Evolutionary conservation across 352 stramenopile species (phyloP), one percentile per base, ranked within the genome.

Genomic region (Albugo candida): DNA sequence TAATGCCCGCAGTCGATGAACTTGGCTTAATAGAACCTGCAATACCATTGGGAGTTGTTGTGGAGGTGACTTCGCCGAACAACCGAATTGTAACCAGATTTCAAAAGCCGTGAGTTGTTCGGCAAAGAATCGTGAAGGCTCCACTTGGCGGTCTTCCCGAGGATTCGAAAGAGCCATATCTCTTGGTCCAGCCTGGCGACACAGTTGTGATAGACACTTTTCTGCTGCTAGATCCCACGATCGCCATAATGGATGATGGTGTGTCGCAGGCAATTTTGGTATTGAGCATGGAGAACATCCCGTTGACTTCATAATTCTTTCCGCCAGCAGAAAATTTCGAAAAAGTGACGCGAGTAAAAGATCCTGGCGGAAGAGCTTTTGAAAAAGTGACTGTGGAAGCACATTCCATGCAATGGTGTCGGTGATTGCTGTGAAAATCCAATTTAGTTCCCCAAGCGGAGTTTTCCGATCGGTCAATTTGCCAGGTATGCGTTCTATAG

Each of bases 351-450:
- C 94, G 5, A 99, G 83, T 11, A 99, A 62, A 47, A 99, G 69
- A 69, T 99, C 96, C 57, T 99, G 92, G n/a, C 96, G 83, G 64
- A 99, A 99, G 3, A 99, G 66, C 52, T 95, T 93, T 61, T 98
- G 92, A 59, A 99, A 99, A 13, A 99, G 66, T 24, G 89, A 62
- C 35, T 82, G 78, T 11, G 94, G 95, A 3, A 99, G 61, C 35
- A 97, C 80, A 63, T 98, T 98, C 95, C 95, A 99, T 20, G 95
- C 96, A 53, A 99, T 99, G 11, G 94, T 98, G 68, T 99, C 96
- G 0, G 96, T 99, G 46, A 99, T 97, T n/a, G 95, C 93, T 13
- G 95, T 99, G 59, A 99, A 99, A 45, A 99, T 98, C 96, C 95
- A 99, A 75, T 99, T 98, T 35, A 99, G 67, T 57, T 99, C 95